Base-by-base conservation (phyloP, 805 yeast species). In the Debaryomyces castellii region DNA sequence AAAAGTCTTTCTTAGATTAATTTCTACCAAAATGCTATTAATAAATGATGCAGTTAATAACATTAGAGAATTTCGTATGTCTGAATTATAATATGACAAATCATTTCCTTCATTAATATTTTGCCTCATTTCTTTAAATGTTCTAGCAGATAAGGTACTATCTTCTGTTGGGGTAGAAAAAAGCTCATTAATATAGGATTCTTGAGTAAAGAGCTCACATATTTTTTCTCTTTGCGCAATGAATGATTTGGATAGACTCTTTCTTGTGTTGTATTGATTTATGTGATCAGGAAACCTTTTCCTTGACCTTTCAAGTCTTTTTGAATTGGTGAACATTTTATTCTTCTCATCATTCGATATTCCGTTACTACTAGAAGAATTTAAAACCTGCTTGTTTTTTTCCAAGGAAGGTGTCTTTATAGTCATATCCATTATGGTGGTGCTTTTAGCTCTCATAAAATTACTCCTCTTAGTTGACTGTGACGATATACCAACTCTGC, bases 11-110 rank as follows among this genome's bases (percentile, higher is more conserved):
- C 62, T 47, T 3, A 67, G 30, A 43, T 65, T 66, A 41, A 68
- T 45, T 36, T 68, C 71, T 7, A 62, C 61, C 27, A 65, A 43
- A 5, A 65, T 47, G 5, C 63, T 42, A 24, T 59, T 63, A n/a
- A 64, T 39, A 11, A 69, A 38, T 30, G 52, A 58, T 10, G 53
- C 49, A 4, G 57, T 55, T 3, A 66, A 39, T 14, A 60, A 49
- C 49, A 54, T 45, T 16, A 67, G 40, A 5, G 64, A 48, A 40
- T 57, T 58, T 35, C 51, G 54, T 21, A 64, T 55, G 3, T 60
- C 58, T 5, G 58, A 47, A 3, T 52, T 48, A 37, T 51, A 47
- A 21, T 55, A 57, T 32, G 42, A 27, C 16, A 44, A 27, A 35
- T 18, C 5, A 14, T 20, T 32, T 14, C 46, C 43, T 27, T 42